Conservation (phyloP, 305 asterid genomes). For the Andrographis paniculata region DNA sequence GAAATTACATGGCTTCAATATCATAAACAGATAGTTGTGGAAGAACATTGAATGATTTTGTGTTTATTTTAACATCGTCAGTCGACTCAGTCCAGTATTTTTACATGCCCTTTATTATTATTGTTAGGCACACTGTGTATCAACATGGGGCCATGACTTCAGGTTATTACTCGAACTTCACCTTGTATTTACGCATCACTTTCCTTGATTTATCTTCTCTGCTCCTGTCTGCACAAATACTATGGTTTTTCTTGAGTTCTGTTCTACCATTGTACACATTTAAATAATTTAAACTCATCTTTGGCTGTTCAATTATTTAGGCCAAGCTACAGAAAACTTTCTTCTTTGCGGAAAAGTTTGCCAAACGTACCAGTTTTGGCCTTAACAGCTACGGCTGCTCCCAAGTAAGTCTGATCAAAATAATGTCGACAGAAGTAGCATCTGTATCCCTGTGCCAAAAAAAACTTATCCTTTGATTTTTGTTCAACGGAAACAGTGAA, state of each 20-base stretch:
- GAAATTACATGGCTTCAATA: slow-evolving; percentile 13
- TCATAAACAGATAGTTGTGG: slow-evolving; percentile 14
- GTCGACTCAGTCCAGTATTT: slow-evolving; percentile 15
- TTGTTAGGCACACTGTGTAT: slow-evolving; percentile 93
- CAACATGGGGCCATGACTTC: slow-evolving; percentile 99
- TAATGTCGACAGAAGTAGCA: slow-evolving; percentile 14
- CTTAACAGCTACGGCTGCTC: slow-evolving; percentile 96
- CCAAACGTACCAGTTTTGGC: slow-evolving; percentile 83
- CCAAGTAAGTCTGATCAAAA: slow-evolving; percentile 60
- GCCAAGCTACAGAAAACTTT: slow-evolving; percentile 97
- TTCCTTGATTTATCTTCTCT: neutral
- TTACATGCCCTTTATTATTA: slow-evolving; percentile 15
- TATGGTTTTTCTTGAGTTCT: slow-evolving; percentile 3
- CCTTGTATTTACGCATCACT: neutral
- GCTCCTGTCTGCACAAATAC: neutral
- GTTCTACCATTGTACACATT: slow-evolving; percentile 12
- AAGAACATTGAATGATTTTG: slow-evolving; percentile 12
- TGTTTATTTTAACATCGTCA: slow-evolving; percentile 10
- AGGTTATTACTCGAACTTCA: slow-evolving; percentile 44
- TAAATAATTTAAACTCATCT: slow-evolving; percentile 15
- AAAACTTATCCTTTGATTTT: slow-evolving; percentile 10
- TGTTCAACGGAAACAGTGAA: slow-evolving; percentile 6
- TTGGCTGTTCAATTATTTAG: slow-evolving; percentile 34
- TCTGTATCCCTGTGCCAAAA: slow-evolving; percentile 5
- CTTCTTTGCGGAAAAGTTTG: slow-evolving; percentile 59